Base-by-base conservation (phyloP, 306 rosid genomes). In the Canavalia ensiformis region DNA sequence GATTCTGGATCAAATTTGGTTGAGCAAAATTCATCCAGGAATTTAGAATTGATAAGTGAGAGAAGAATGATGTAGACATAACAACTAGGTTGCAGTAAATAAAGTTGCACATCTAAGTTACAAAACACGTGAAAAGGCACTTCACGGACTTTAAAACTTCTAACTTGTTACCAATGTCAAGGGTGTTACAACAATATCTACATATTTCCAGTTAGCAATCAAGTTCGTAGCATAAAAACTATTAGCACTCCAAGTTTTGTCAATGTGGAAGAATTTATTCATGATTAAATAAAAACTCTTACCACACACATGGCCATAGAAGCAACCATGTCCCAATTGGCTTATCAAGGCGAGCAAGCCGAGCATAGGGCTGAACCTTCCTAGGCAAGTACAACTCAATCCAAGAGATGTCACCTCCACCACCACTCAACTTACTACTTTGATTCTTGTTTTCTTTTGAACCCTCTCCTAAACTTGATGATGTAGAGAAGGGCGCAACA, bases 271-370 rank as follows among this genome's bases (percentile, higher is more conserved):
- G 46, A 70, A 74, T 71, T 29, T 29, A 45, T 7, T 39, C 45
- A 67, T 8, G 39, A 35, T 6, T 41, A 35, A 50, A 72, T 13
- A 54, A 65, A 54, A 69, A 78, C 11, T 41, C 92, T 68, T 89
- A 92, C 98, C 98, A 92, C 82, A 95, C 80, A 84, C 96, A 95
- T 54, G 98, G 99, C 99, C 96, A 95, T 63, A 93, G 90, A 72
- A 95, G 98, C 63, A 95, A 76, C 99, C 98, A 95, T 37, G 96
- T 93, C 65, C 99, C 98, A 78, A 95, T 93, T 45, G 97, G 99
- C 81, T 89, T 93, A 81, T 95, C 97, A 4, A 93, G 97, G 72
- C 98, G 99, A 54, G 99, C 98, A 28, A 95, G 94, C 25, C 71
- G 88, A 13, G 98, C 99, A 87, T 88, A 95, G 46, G 98, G 97